These are phyloP conservation scores for Podospora pseudopauciseta DNA, from an alignment of 495 filamentous ascomycete species.

Conservation along the genomic window DNA sequence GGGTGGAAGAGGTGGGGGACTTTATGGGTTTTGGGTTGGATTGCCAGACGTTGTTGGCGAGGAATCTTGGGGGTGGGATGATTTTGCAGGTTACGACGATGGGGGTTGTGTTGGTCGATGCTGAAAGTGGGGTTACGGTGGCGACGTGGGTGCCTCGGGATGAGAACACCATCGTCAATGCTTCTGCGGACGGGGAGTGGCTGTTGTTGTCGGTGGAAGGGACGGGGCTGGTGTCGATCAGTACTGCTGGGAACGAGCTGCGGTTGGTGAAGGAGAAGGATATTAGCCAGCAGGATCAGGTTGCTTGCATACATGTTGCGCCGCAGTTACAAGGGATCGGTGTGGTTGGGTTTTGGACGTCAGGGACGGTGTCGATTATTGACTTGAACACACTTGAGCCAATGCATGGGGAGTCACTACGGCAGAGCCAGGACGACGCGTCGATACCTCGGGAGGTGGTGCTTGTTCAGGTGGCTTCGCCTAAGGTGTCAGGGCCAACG, in stretches of 20 bases:
- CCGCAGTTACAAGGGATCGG: conserved; percentile 50
- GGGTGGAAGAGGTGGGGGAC: conserved; percentile 77
- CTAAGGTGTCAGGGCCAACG: conserved; percentile 52
- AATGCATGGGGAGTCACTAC: conserved; percentile 39
- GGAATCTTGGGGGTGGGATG: conserved; percentile 57
- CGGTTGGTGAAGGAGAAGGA: conserved; percentile 54
- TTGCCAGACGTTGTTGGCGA: conserved; percentile 68
- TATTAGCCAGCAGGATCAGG: conserved; percentile 63
- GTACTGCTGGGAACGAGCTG: conserved; percentile 56
- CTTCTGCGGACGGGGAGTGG: conserved; percentile 64
- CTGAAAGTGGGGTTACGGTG: conserved; percentile 63
- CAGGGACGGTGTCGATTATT: conserved; percentile 68
- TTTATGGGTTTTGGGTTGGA: conserved; percentile 67
- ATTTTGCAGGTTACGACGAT: conserved; percentile 76
- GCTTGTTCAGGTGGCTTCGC: conserved; percentile 66
- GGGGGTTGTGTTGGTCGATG: conserved; percentile 59
- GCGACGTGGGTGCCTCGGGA: conserved; percentile 63
- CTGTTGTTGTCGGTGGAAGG: conserved; percentile 74
- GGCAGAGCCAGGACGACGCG: conserved; percentile 59
- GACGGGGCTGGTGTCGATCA: conserved; percentile 60
- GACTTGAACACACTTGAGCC: conserved; percentile 59
- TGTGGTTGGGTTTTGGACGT: conserved; percentile 81
- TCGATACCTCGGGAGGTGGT: conserved; percentile 80
- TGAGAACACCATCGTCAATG: conserved; percentile 66
- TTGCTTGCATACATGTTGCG: conserved; percentile 70